These are phyloP conservation scores for Trichoderma virens DNA, from an alignment of 495 filamentous ascomycete genomes.

Conservation along the genomic window DNA sequence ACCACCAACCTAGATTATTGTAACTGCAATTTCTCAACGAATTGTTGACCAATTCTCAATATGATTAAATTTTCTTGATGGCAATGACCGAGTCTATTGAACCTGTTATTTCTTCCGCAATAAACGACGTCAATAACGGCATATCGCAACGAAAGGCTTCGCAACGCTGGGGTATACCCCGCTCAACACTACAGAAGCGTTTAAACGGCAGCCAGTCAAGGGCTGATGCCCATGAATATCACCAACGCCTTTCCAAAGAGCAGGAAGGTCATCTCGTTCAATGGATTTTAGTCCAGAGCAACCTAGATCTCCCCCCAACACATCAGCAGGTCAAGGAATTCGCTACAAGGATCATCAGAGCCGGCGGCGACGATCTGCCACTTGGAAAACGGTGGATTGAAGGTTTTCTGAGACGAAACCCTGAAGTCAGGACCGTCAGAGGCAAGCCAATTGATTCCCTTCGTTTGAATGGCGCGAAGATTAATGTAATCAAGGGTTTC, in stretches of 20 bases:
- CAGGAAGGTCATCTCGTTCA: neutral
- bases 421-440: neutral
- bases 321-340: neutral
- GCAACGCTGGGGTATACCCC: neutral
- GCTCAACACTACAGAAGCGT: neutral
- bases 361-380: neutral
- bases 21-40: neutral
- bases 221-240: neutral
- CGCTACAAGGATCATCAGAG: neutral
- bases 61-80: neutral
- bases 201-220: neutral
- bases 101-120: neutral
- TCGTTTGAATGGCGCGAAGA: neutral
- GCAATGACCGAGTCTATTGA: neutral
- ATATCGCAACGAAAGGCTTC: neutral
- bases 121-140: neutral
- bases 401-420: neutral
- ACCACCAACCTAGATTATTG: neutral
- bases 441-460: neutral
- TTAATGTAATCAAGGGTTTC: neutral
- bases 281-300: neutral
- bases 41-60: neutral
- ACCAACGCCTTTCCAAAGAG: neutral
- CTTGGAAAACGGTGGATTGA: neutral
- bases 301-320: neutral